These are phyloP conservation scores for Candida schatavii DNA, from an alignment of 805 yeast genomes.

Conservation along the genomic window DNA sequence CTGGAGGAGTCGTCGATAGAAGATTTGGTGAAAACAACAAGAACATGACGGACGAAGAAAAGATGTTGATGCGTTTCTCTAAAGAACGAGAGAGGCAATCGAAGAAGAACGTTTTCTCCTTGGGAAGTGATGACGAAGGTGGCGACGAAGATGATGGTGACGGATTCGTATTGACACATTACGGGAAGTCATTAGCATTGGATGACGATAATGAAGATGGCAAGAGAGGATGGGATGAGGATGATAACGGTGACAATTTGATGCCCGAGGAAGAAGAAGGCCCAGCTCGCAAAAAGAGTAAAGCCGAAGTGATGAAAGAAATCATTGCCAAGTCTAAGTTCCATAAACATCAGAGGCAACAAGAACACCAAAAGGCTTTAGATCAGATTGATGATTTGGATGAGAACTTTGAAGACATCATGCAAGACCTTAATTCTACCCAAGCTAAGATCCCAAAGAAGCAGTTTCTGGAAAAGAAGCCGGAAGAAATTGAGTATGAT, in stretches of 20 bases:
- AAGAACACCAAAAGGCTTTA: conserved; percentile 56
- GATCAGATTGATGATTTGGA: conserved; percentile 65
- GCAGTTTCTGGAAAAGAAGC: conserved; percentile 29
- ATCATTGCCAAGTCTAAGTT: conserved; percentile 79
- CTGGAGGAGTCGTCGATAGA: conserved; percentile 78
- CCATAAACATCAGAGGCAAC: conserved; percentile 73
- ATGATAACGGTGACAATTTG: conserved; percentile 33
- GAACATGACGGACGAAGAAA: conserved; percentile 78
- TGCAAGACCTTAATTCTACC: conserved; percentile 47
- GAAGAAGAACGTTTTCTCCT: conserved; percentile 43
- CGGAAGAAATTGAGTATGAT: conserved; percentile 57
- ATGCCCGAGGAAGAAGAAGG: conserved; percentile 22
- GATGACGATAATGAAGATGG: conserved; percentile 44
- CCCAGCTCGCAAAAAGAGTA: conserved; percentile 68
- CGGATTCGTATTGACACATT: conserved; percentile 66
- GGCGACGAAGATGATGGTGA: conserved; percentile 47
- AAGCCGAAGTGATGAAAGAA: conserved; percentile 84
- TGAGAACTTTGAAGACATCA: conserved; percentile 68
- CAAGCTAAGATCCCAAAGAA: conserved; percentile 13
- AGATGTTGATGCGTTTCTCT: conserved; percentile 92
- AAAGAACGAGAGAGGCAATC: conserved; percentile 71
- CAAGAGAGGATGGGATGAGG: conserved; percentile 27
- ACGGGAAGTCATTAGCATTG: conserved; percentile 63
- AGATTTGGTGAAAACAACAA: conserved; percentile 87
- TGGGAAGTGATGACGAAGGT: conserved; percentile 76